Evolutionary conservation across 148 eudicot species (phyloP).

Genomic region (Euryodendron excelsum): DNA sequence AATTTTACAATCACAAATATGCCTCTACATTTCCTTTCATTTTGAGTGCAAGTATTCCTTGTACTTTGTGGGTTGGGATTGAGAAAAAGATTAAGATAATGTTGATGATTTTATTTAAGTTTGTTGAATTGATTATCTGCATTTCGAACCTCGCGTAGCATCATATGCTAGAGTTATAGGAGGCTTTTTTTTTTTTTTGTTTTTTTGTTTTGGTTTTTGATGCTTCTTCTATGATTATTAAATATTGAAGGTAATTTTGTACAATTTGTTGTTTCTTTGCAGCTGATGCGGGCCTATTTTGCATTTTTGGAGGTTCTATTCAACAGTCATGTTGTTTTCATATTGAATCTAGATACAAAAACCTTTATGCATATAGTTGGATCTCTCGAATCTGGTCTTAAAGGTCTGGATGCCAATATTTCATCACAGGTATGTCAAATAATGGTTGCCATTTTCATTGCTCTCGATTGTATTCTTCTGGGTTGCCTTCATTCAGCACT

Average conservation of each 20-base stretch:
- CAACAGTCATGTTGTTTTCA: constrained; percentile 59
- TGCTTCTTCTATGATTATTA: not conserved
- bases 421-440: constrained; percentile 60
- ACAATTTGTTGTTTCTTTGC: constrained; percentile 20
- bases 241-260: not conserved
- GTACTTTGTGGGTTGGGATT: too few relatives aligned
- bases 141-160: not conserved
- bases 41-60: too few relatives aligned
- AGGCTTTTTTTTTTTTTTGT: too few relatives aligned
- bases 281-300: constrained; percentile 78
- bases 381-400: constrained; percentile 85
- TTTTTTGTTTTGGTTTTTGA: not conserved
- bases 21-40: too few relatives aligned
- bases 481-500: not conserved
- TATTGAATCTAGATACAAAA: constrained; percentile 62
- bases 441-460: not conserved
- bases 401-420: constrained; percentile 67
- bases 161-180: not conserved
- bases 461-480: not conserved
- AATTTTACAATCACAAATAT: too few relatives aligned
- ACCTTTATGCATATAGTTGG: constrained; percentile 71
- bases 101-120: not conserved
- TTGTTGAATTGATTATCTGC: not conserved
- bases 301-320: constrained; percentile 78
- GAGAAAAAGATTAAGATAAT: too few relatives aligned